phyloP scores from a whole-genome alignment of 441 rosid genomes.

The Gossypium lobatum region DNA sequence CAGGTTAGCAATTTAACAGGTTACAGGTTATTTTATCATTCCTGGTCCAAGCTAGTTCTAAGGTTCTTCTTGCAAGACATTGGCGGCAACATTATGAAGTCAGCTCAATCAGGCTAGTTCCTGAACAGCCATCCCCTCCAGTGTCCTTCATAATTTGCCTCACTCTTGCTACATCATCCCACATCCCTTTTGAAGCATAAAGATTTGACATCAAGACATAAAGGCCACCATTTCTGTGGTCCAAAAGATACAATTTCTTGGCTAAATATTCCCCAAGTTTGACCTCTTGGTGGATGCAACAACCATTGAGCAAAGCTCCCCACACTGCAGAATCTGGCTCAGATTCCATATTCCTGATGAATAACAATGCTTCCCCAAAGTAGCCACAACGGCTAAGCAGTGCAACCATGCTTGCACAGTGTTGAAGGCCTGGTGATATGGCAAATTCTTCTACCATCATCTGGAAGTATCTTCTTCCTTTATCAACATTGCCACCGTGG shows the following conservation, averaged over 20 bases:
- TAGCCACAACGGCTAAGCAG: constrained; percentile 58
- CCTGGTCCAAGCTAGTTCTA: constrained; percentile 13
- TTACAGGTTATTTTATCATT: background rate
- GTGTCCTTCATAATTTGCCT: constrained; percentile 65
- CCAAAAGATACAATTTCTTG: constrained; percentile 60
- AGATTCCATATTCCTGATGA: constrained; percentile 37
- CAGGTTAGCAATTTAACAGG: background rate
- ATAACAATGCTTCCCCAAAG: constrained; percentile 51
- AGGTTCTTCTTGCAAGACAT: background rate
- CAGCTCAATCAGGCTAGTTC: constrained; percentile 50
- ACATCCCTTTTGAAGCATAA: constrained; percentile 59
- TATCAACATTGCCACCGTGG: constrained; percentile 55
- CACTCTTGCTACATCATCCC: constrained; percentile 65
- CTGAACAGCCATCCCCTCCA: constrained; percentile 71
- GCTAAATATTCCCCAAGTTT: constrained; percentile 74
- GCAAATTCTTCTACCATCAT: constrained; percentile 51
- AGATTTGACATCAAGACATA: constrained; percentile 88
- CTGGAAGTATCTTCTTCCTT: constrained; percentile 56
- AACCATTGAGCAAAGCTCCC: constrained; percentile 71
- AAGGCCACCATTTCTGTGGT: constrained; percentile 60
- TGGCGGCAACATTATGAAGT: background rate
- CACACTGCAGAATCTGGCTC: constrained; percentile 74
- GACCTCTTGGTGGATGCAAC: constrained; percentile 57
- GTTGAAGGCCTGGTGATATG: constrained; percentile 58
- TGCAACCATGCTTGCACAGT: constrained; percentile 62